phyloP scores from a whole-genome alignment of 306 rosid genomes.

The Malus asiatica region DNA sequence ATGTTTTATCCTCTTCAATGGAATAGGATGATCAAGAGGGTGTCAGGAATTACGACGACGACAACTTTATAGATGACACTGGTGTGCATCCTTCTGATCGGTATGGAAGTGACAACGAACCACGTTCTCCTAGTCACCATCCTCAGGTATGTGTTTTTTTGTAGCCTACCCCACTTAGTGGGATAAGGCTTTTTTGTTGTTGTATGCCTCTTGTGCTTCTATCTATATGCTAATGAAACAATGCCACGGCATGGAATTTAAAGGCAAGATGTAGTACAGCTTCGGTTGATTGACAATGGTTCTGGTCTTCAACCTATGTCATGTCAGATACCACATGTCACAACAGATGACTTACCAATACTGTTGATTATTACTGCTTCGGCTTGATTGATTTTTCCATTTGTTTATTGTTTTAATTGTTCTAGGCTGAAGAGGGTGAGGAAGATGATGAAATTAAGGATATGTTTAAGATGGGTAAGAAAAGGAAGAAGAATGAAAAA shows the following conservation, averaged over 20 bases:
- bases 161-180: no score
- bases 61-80: slow-evolving; percentile 90
- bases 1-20: slow-evolving; percentile 6
- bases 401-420: slow-evolving; percentile 15
- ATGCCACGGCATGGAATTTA: background rate
- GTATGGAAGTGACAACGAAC: slow-evolving; percentile 58
- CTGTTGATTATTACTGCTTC: background rate
- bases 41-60: slow-evolving; percentile 68
- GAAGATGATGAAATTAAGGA: slow-evolving; percentile 70
- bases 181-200: no score
- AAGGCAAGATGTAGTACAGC: background rate
- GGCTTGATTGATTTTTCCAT: background rate
- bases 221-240: background rate
- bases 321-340: background rate
- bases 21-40: slow-evolving; percentile 83
- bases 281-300: background rate
- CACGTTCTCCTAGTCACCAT: slow-evolving; percentile 57
- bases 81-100: slow-evolving; percentile 69
- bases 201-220: background rate
- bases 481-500: slow-evolving; percentile 72
- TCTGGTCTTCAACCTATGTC: background rate
- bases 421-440: slow-evolving; percentile 89
- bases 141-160: slow-evolving; percentile 56
- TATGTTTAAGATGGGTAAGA: slow-evolving; percentile 79
- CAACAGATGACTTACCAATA: background rate